These are phyloP conservation scores for Corylus heterophylla DNA, from an alignment of 306 rosid species.

Conservation along the genomic window DNA sequence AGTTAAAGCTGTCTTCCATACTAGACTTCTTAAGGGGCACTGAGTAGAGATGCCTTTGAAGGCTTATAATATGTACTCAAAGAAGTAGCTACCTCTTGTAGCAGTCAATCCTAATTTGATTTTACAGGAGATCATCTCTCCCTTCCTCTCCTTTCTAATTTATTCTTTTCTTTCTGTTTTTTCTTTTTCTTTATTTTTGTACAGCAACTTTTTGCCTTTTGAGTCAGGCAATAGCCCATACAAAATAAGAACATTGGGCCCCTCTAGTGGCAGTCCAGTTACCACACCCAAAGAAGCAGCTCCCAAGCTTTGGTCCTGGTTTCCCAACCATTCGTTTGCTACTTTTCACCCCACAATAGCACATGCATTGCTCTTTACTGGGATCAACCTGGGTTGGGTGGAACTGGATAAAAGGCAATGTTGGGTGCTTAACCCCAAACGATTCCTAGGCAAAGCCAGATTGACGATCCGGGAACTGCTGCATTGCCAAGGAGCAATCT, in stretches of 20 bases:
- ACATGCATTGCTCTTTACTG: background rate
- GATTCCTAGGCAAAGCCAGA: background rate
- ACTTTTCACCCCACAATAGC: constrained; percentile 47
- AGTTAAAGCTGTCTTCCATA: background rate
- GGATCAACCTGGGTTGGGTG: background rate
- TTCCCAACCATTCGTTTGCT: constrained; percentile 45
- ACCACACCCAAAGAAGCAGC: constrained; percentile 51
- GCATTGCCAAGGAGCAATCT: background rate
- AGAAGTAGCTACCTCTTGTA: background rate
- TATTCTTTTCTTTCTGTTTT: background rate
- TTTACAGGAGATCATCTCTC: background rate
- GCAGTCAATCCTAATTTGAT: background rate
- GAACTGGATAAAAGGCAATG: constrained; percentile 8
- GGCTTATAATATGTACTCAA: background rate
- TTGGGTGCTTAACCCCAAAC: background rate
- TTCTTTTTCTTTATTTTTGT: background rate
- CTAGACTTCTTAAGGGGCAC: background rate
- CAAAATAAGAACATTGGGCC: constrained; percentile 46
- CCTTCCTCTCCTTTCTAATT: background rate
- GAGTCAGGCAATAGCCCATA: constrained; percentile 45
- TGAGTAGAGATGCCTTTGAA: background rate
- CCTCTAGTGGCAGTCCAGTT: constrained; percentile 50
- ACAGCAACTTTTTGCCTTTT: background rate
- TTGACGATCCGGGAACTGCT: constrained; percentile 5
- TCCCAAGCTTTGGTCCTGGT: constrained; percentile 48